Evolutionary conservation across 805 yeast species (phyloP).

Genomic region (Pichia eremophila): DNA sequence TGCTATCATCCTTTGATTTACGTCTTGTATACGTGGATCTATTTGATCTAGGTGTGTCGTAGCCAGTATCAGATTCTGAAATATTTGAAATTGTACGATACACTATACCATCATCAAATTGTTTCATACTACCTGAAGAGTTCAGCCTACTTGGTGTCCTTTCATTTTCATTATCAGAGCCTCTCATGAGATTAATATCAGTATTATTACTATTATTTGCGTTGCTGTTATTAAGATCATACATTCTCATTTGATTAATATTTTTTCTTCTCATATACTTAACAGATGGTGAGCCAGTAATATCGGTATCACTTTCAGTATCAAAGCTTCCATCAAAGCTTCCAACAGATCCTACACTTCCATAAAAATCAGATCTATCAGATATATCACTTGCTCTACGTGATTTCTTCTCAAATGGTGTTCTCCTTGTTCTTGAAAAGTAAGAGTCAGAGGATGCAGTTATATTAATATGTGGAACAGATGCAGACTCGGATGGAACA

Average conservation of each 20-base stretch:
- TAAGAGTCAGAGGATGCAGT: conserved; percentile 26
- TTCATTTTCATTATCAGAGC: not conserved
- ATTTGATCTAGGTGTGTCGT: not conserved
- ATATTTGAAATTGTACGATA: not conserved
- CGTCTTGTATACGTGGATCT: conserved; percentile 1
- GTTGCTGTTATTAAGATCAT: not conserved
- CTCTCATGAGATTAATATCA: too few species aligned
- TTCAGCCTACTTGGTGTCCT: not conserved
- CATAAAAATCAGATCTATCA: conserved; percentile 12
- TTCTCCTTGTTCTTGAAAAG: conserved; percentile 25
- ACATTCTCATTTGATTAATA: too few species aligned
- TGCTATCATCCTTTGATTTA: conserved; percentile 8
- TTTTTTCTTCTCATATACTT: conserved; percentile 6
- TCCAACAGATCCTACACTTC: conserved; percentile 2
- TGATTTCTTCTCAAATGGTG: not conserved
- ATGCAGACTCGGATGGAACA: too few species aligned
- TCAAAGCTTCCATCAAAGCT: conserved; percentile 3
- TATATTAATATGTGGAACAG: conserved; percentile 6
- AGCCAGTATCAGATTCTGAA: not conserved
- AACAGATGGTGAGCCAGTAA: conserved; percentile 14
- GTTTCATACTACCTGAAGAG: not conserved
- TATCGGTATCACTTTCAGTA: conserved; percentile 18
- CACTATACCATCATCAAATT: conserved; percentile 5
- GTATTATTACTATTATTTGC: not conserved
- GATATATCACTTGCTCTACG: conserved; percentile 22